These are phyloP conservation scores for Cryptosporidium parvum DNA, from an alignment of 169 alveolate species.

Conservation along the genomic window DNA sequence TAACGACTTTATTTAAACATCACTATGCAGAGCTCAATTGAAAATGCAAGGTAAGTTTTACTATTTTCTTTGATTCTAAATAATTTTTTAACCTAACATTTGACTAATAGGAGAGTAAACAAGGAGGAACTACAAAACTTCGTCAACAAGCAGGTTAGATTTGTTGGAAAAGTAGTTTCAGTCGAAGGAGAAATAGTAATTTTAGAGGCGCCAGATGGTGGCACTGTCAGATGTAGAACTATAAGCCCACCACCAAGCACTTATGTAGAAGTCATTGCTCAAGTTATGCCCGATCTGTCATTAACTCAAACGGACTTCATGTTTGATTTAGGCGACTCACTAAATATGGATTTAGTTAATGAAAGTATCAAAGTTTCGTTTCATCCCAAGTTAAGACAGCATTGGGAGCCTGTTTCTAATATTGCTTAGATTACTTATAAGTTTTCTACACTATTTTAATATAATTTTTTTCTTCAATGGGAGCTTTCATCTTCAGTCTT, in stretches of 20 bases:
- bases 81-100: not conserved
- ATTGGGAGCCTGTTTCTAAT: slow-evolving; percentile 69
- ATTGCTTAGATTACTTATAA: not conserved
- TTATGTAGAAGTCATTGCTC: slow-evolving; percentile 69
- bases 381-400: slow-evolving; percentile 54
- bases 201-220: slow-evolving; percentile 74
- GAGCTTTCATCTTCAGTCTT: not conserved
- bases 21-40: slow-evolving; percentile 59
- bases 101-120: slow-evolving; percentile 33
- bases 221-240: slow-evolving; percentile 63
- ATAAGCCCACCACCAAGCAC: slow-evolving; percentile 73
- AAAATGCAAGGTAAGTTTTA: slow-evolving; percentile 64
- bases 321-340: slow-evolving; percentile 69
- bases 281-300: slow-evolving; percentile 69
- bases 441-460: not conserved
- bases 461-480: not conserved
- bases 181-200: slow-evolving; percentile 58
- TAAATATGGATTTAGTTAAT: slow-evolving; percentile 65
- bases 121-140: slow-evolving; percentile 60
- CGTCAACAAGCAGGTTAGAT: slow-evolving; percentile 64
- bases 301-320: slow-evolving; percentile 63
- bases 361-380: slow-evolving; percentile 69
- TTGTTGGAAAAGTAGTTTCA: slow-evolving; percentile 67
- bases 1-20: not conserved
- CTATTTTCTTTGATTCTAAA: not conserved